A percentile compares a stretch with the other conserved stretches of the same genome.
Conservation (phyloP, 1,284 basidiomycete species). For the Tilletia walkeri region DNA sequence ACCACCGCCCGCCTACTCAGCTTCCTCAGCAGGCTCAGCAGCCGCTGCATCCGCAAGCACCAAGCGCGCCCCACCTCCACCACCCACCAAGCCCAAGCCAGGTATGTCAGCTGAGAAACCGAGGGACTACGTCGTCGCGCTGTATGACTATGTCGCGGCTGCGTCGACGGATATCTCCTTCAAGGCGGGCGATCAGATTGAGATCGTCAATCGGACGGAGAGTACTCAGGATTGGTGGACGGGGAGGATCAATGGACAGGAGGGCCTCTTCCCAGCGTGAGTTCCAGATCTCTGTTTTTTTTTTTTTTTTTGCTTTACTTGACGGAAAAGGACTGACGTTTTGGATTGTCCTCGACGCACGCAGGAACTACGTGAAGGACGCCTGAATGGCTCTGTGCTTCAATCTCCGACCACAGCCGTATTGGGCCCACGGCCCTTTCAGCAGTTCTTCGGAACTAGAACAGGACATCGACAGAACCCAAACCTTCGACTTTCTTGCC, state of each 20-base stretch:
- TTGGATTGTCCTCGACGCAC: too few species aligned
- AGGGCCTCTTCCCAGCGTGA: slow-evolving; percentile 87
- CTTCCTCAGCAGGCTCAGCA: background rate
- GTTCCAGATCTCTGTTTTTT: background rate
- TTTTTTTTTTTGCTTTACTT: background rate
- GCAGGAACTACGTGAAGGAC: slow-evolving; percentile 6
- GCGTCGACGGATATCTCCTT: slow-evolving; percentile 86
- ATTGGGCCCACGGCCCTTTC: too few species aligned
- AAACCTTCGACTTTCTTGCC: too few species aligned
- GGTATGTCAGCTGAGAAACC: slow-evolving; percentile 71
- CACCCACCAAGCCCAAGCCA: slow-evolving; percentile 68
- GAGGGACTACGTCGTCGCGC: slow-evolving; percentile 77
- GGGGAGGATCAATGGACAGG: slow-evolving; percentile 74
- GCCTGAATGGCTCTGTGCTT: background rate
- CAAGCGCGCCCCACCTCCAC: slow-evolving; percentile 11
- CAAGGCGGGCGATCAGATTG: slow-evolving; percentile 85
- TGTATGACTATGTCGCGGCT: slow-evolving; percentile 86
- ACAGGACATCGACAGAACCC: too few species aligned
- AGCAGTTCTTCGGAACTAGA: too few species aligned
- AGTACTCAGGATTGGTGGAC: slow-evolving; percentile 98
- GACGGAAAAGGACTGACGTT: too few species aligned
- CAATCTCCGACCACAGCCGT: too few species aligned
- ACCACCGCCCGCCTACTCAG: slow-evolving; percentile 3
- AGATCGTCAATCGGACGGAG: slow-evolving; percentile 79
- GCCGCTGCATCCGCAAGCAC: slow-evolving; percentile 15